phyloP scores from a whole-genome alignment of 2,329 filamentous ascomycete genomes.

The Venturia asperata region DNA sequence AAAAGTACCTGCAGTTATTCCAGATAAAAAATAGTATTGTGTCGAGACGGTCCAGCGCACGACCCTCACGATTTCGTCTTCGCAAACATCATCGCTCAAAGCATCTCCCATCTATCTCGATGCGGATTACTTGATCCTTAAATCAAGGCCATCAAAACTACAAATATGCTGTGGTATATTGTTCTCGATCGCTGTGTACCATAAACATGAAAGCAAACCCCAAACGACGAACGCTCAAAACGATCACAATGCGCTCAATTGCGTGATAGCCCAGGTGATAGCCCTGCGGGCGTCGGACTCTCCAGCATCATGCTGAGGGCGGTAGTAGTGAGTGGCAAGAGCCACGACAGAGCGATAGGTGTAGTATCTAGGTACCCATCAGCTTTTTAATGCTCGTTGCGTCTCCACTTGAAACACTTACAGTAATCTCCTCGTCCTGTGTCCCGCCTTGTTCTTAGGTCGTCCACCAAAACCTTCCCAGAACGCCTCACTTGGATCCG shows the following conservation, averaged over 20 bases:
- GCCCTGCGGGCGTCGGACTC: slow-evolving; percentile 39
- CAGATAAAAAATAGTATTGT: not conserved
- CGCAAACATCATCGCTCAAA: not conserved
- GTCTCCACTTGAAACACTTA: slow-evolving; percentile 27
- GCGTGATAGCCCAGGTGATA: slow-evolving; percentile 34
- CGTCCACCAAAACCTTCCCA: slow-evolving; percentile 38
- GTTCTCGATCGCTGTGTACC: not conserved
- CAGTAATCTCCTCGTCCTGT: slow-evolving; percentile 36
- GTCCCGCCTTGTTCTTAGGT: slow-evolving; percentile 27
- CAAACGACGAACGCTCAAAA: not conserved
- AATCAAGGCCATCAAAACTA: not conserved
- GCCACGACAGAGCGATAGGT: slow-evolving; percentile 38
- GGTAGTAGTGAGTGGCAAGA: slow-evolving; percentile 40
- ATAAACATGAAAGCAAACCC: not conserved
- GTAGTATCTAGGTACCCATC: slow-evolving; percentile 34
- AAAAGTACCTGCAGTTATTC: not conserved
- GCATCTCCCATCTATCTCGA: not conserved
- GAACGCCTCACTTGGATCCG: slow-evolving; percentile 34
- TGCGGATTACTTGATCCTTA: not conserved
- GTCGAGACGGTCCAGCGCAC: not conserved
- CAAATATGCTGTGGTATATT: slow-evolving; percentile 11
- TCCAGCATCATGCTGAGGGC: slow-evolving; percentile 34
- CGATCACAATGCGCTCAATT: slow-evolving; percentile 24
- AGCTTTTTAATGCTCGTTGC: slow-evolving; percentile 4
- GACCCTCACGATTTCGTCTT: not conserved